These are phyloP conservation scores for Teratosphaeria viscida DNA, from an alignment of 2,329 filamentous ascomycete genomes.

Conservation along the genomic window DNA sequence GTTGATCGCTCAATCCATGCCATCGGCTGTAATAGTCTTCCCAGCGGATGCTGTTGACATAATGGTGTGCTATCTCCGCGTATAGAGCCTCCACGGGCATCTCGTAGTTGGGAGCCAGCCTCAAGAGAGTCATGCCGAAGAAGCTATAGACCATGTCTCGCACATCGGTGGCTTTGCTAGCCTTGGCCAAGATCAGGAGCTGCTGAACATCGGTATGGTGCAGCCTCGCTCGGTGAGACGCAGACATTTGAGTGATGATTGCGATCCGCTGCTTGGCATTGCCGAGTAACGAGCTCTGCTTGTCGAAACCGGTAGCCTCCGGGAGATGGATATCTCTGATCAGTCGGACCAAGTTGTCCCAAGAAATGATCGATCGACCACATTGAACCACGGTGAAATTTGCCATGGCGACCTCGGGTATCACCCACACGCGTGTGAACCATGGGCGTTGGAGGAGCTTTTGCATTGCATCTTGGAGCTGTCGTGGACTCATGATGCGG, in stretches of 20 bases:
- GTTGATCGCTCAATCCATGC: constrained; percentile 14
- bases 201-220: constrained; percentile 22
- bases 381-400: constrained; percentile 13
- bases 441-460: constrained; percentile 18
- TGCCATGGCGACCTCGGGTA: constrained; percentile 16
- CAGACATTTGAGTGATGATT: constrained; percentile 22
- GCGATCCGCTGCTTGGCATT: constrained; percentile 22
- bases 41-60: constrained; percentile 17
- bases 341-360: constrained; percentile 19
- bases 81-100: constrained; percentile 13
- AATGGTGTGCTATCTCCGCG: constrained; percentile 17
- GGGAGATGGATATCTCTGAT: constrained; percentile 14
- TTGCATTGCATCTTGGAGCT: constrained; percentile 20
- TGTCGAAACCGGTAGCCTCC: constrained; percentile 16
- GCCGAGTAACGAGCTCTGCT: constrained; percentile 18
- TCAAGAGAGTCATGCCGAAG: constrained; percentile 18
- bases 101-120: constrained; percentile 16
- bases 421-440: constrained; percentile 22
- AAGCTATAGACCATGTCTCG: constrained; percentile 24
- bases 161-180: constrained; percentile 19
- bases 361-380: constrained; percentile 11
- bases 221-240: constrained; percentile 14
- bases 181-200: constrained; percentile 22
- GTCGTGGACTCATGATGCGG: constrained; percentile 12
- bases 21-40: constrained; percentile 14